phyloP scores from a whole-genome alignment of 805 yeast genomes.

The Ogataea naganishii region DNA sequence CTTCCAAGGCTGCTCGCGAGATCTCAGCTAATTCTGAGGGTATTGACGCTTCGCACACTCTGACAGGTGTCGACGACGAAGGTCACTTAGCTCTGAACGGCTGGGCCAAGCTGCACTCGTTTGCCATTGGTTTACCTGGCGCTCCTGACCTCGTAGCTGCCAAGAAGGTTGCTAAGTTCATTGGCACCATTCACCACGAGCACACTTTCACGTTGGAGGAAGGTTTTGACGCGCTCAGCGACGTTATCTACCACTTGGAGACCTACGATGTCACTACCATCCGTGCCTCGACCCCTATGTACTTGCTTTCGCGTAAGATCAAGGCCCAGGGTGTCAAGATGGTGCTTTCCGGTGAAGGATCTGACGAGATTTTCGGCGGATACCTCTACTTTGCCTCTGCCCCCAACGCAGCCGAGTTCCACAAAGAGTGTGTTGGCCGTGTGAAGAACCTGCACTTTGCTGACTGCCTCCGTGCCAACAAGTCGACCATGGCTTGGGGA shows the following conservation, averaged over 20 bases:
- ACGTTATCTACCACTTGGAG: conserved; percentile 92
- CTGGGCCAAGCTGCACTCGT: conserved; percentile 81
- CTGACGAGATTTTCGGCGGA: conserved; percentile 98
- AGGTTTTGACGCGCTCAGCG: conserved; percentile 91
- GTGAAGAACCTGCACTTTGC: conserved; percentile 96
- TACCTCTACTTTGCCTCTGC: conserved; percentile 96
- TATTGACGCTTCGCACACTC: conserved; percentile 54
- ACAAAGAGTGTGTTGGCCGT: conserved; percentile 88
- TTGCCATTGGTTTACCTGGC: conserved; percentile 93
- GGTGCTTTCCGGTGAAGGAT: conserved; percentile 98
- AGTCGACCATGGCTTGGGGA: conserved; percentile 99
- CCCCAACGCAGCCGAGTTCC: conserved; percentile 89
- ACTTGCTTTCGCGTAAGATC: conserved; percentile 88
- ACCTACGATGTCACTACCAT: conserved; percentile 98
- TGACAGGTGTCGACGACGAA: conserved; percentile 86
- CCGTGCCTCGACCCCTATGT: conserved; percentile 99
- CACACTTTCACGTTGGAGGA: conserved; percentile 96
- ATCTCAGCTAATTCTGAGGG: conserved; percentile 34
- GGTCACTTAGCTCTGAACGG: conserved; percentile 77
- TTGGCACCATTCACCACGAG: conserved; percentile 95
- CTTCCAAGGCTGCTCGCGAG: conserved; percentile 62
- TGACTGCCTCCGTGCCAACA: conserved; percentile 98
- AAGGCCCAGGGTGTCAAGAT: conserved; percentile 99
- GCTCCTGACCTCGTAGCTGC: conserved; percentile 98
- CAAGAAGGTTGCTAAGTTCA: conserved; percentile 89